Evolutionary conservation across 1,139 yeast genomes (phyloP), one percentile per base, ranked within the genome.

Genomic region (Hemisphaericaspora subhashii): DNA sequence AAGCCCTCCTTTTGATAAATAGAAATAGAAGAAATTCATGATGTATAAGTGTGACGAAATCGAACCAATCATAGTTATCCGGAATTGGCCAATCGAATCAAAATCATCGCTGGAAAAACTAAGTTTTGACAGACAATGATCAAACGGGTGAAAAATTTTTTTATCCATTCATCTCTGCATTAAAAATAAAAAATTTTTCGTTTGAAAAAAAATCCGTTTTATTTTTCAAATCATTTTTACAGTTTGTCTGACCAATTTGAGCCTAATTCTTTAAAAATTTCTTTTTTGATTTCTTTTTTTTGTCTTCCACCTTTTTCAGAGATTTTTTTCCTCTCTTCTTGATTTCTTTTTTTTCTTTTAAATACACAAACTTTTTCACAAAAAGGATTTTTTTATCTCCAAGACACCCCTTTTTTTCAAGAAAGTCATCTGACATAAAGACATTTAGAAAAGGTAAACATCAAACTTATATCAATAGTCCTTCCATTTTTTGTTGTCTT

Each of bases 261-360:
- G n/a, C 7, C n/a, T 11, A 12, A 13, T 26, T 18, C n/a, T 12
- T 18, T 24, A 9, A 24, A 12, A n/a, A n/a, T 30, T 30, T 16
- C 32, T 20, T 12, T 25, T 33, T 33, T 33, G 20, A 15, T 17
- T 33, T 25, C n/a, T 27, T 33, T 35, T 28, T 35, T 34, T 34
- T 26, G 22, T 25, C 18, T 17, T 27, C 5, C 18, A 27, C 13
- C 13, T 18, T 20, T 26, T 28, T 28, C 5, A 13, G 4, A 16
- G 5, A 22, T 3, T 12, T 10, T 24, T 23, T 25, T 24, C 25
- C 22, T n/a, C 14, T 14, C 17, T 33, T 27, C 22, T 8, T 26
- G 21, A 16, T 33, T 23, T 33, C 23, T 24, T 20, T 33, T 33
- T 33, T 24, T 26, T 12, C 8, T 28, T 35, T 27, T 15, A 17